Percentiles rank a stretch among this genome's conserved stretches.
Conservation (phyloP, 345 rosid species). For the Eucalyptus marginata region DNA sequence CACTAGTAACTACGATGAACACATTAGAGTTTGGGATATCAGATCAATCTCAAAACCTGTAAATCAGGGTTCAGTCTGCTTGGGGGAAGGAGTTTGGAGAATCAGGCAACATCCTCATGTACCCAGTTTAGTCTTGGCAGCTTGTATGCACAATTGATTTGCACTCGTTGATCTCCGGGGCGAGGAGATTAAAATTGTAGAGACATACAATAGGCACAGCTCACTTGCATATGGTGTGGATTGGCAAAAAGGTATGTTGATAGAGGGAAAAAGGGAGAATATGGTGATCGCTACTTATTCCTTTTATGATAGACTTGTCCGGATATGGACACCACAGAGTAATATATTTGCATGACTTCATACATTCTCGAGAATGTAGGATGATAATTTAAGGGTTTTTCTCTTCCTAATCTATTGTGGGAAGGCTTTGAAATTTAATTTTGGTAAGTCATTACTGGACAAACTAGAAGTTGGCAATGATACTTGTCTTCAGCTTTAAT, state of each 20-base stretch:
- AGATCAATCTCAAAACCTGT: slow-evolving; percentile 60
- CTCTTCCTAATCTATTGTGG: not conserved
- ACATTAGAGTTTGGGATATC: slow-evolving; percentile 77
- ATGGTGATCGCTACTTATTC: slow-evolving; percentile 71
- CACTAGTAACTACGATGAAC: slow-evolving; percentile 73
- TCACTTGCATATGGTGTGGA: slow-evolving; percentile 87
- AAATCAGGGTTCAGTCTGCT: slow-evolving; percentile 29
- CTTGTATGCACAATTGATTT: slow-evolving; percentile 87
- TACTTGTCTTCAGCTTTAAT: not conserved
- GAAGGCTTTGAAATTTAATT: not conserved
- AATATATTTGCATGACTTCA: not conserved
- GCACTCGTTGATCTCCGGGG: slow-evolving; percentile 33
- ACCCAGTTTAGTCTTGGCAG: slow-evolving; percentile 45
- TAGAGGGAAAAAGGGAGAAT: slow-evolving; percentile 9
- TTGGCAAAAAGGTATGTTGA: slow-evolving; percentile 44
- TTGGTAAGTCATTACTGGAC: not conserved
- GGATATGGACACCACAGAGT: slow-evolving; percentile 46
- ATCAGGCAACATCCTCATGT: slow-evolving; percentile 56
- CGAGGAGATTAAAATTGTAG: slow-evolving; percentile 36
- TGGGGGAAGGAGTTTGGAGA: slow-evolving; percentile 87
- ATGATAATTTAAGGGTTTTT: not conserved
- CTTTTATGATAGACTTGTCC: slow-evolving; percentile 61
- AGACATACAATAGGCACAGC: slow-evolving; percentile 40
- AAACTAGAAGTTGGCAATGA: not conserved
- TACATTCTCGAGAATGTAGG: not conserved